Base-by-base conservation (phyloP, 441 rosid species). In the Euphorbia schlechtendalii region DNA sequence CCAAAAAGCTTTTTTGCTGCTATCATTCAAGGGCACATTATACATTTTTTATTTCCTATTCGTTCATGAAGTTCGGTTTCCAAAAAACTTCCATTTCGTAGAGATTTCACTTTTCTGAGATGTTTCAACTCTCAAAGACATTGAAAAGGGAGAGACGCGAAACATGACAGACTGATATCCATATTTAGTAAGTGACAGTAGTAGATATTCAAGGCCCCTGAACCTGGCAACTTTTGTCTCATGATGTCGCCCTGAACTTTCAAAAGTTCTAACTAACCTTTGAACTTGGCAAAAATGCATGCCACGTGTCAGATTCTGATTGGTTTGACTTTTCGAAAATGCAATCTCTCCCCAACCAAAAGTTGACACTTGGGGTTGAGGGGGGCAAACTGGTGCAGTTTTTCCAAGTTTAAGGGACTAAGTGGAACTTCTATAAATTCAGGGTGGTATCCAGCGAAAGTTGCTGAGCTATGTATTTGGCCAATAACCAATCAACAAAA, bases 231-330 rank as follows among this genome's bases (percentile, higher is more conserved):
- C n/a, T n/a, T 83, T 88, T 79, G 74, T 84, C 73, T 64, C 49
- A 1, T 96, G 96, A 49, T 86, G 95, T 57, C 96, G 93, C 77
- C n/a, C n/a, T n/a, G n/a, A n/a, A n/a, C n/a, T n/a, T n/a, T n/a
- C n/a, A n/a, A n/a, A n/a, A n/a, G n/a, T n/a, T n/a, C n/a, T n/a
- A n/a, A n/a, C n/a, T n/a, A n/a, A n/a, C n/a, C n/a, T n/a, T n/a
- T n/a, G n/a, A n/a, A n/a, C n/a, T n/a, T n/a, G n/a, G n/a, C n/a
- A n/a, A n/a, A n/a, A n/a, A n/a, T n/a, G n/a, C n/a, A n/a, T n/a
- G n/a, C n/a, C n/a, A n/a, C n/a, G n/a, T n/a, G n/a, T n/a, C n/a
- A n/a, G n/a, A n/a, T n/a, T n/a, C n/a, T n/a, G n/a, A n/a, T n/a
- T n/a, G n/a, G n/a, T n/a, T n/a, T n/a, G n/a, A n/a, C n/a, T n/a